Conservation (phyloP, 768 basidiomycete species). For the Coprinopsis marcescibilis region DNA sequence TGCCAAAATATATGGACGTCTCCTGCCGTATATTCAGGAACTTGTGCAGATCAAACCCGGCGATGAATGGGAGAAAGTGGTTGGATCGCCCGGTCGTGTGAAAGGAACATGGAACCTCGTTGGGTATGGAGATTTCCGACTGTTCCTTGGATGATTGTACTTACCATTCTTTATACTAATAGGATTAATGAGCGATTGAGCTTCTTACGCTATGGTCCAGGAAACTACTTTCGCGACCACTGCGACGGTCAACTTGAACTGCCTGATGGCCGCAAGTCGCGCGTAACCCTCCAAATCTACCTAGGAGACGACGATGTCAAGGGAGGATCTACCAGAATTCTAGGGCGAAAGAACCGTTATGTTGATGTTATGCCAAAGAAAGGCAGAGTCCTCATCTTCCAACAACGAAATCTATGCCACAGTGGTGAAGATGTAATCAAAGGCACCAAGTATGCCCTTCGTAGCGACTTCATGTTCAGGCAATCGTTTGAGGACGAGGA, state of each 20-base stretch:
- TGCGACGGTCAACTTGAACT: slow-evolving; percentile 32
- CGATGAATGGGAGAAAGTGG: slow-evolving; percentile 28
- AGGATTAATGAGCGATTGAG: slow-evolving; percentile 41
- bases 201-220: slow-evolving; percentile 38
- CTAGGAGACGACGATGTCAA: slow-evolving; percentile 32
- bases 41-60: slow-evolving; percentile 26
- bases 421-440: slow-evolving; percentile 36
- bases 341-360: slow-evolving; percentile 22
- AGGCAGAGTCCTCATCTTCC: slow-evolving; percentile 40
- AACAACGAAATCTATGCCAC: slow-evolving; percentile 35
- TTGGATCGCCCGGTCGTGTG: slow-evolving; percentile 20
- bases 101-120: slow-evolving; percentile 29
- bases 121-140: slow-evolving; percentile 23
- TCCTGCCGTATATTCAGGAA: slow-evolving; percentile 35
- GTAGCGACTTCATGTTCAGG: slow-evolving; percentile 36
- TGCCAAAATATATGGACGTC: slow-evolving; percentile 27
- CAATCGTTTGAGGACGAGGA: background rate
- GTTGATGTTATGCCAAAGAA: slow-evolving; percentile 38
- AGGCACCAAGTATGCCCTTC: slow-evolving; percentile 36
- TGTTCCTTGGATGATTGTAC: too few relatives aligned
- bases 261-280: slow-evolving; percentile 31
- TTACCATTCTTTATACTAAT: too few relatives aligned
- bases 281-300: slow-evolving; percentile 42
- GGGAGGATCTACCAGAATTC: slow-evolving; percentile 39
- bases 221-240: slow-evolving; percentile 36